These are phyloP conservation scores for Gossypium anomalum DNA, from an alignment of 345 rosid genomes.

Conservation along the genomic window DNA sequence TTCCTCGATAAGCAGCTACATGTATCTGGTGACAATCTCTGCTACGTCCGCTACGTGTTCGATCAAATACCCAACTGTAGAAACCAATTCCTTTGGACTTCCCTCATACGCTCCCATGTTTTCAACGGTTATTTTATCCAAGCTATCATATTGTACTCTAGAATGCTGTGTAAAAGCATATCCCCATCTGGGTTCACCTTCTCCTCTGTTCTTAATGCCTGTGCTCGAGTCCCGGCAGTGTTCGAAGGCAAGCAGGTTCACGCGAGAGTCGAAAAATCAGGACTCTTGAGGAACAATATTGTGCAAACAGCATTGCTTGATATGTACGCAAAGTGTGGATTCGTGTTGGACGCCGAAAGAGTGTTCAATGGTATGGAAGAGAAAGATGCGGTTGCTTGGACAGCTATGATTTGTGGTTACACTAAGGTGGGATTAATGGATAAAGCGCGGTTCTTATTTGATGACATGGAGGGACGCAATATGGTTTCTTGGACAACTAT, in stretches of 20 bases:
- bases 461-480: slow-evolving; percentile 28
- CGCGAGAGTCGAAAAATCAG: slow-evolving; percentile 42
- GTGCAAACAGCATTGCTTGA: slow-evolving; percentile 48
- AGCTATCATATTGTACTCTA: slow-evolving; percentile 26
- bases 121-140: slow-evolving; percentile 16
- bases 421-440: slow-evolving; percentile 40
- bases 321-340: slow-evolving; percentile 44
- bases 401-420: slow-evolving; percentile 62
- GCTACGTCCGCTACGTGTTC: slow-evolving; percentile 35
- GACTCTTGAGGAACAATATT: slow-evolving; percentile 32
- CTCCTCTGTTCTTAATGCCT: slow-evolving; percentile 69
- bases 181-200: slow-evolving; percentile 44
- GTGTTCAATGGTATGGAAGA: slow-evolving; percentile 49
- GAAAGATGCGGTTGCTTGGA: slow-evolving; percentile 57
- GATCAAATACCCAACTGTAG: slow-evolving; percentile 32
- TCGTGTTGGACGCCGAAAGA: slow-evolving; percentile 33
- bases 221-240: slow-evolving; percentile 40
- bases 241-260: slow-evolving; percentile 49
- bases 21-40: slow-evolving; percentile 23
- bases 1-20: slow-evolving; percentile 20
- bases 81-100: slow-evolving; percentile 30
- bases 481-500: slow-evolving; percentile 46
- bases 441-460: slow-evolving; percentile 35
- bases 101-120: slow-evolving; percentile 32
- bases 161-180: slow-evolving; percentile 31